Conservation (phyloP, 2,329 filamentous ascomycete species). For the Lasiodiplodia sp. region DNA sequence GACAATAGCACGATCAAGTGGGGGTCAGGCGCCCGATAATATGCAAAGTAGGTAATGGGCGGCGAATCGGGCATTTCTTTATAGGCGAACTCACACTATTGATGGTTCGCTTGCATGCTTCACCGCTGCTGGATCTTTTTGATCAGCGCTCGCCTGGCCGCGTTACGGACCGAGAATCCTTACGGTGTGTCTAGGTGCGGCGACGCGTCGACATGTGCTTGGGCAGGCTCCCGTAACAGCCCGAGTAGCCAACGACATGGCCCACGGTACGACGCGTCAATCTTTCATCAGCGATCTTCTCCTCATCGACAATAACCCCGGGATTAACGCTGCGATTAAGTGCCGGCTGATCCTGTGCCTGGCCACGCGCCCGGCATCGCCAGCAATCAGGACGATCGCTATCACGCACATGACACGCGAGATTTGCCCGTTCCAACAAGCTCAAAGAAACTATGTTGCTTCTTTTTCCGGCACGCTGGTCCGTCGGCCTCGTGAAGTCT, state of each 20-base stretch:
- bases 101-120: background rate
- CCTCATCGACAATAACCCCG: background rate
- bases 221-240: background rate
- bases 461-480: constrained; percentile 4
- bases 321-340: background rate
- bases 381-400: background rate
- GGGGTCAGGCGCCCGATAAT: background rate
- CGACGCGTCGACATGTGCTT: constrained; percentile 2
- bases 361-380: background rate
- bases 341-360: background rate
- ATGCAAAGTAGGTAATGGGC: background rate
- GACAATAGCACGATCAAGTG: background rate
- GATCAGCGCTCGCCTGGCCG: constrained; percentile 13
- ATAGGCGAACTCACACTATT: background rate
- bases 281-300: background rate
- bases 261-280: background rate
- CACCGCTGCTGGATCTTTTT: background rate
- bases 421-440: background rate
- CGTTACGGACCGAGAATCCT: constrained; percentile 19
- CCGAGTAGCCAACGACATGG: background rate
- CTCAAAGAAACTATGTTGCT: background rate
- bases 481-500: background rate
- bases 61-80: constrained; percentile 18
- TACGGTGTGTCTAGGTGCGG: background rate
- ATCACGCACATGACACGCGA: background rate